These are phyloP conservation scores for Hyaloraphidium curvatum DNA, from an alignment of 192 early-diverging fungal genomes.

Conservation along the genomic window DNA sequence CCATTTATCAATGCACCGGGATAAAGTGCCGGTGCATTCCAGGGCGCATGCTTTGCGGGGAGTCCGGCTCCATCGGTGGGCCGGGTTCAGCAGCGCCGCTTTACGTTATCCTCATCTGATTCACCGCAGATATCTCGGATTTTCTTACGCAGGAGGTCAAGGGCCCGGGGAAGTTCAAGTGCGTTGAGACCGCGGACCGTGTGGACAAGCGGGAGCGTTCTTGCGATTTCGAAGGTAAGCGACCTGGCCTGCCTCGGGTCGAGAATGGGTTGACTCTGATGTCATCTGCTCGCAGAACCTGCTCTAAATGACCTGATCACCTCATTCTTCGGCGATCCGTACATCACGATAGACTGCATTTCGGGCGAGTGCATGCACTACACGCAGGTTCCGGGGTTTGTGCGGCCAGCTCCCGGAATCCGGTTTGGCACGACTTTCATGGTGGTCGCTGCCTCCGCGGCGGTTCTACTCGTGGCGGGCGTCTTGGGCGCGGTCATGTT, in stretches of 20 bases:
- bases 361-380: constrained; percentile 79
- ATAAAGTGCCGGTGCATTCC: constrained; percentile 68
- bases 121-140: constrained; percentile 41
- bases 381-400: constrained; percentile 64
- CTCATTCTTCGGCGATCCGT: constrained; percentile 59
- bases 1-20: constrained; percentile 42
- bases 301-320: constrained; percentile 70
- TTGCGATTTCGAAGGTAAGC: neutral
- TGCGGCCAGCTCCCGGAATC: constrained; percentile 17
- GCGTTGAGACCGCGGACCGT: constrained; percentile 7
- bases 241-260: neutral
- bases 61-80: constrained; percentile 41
- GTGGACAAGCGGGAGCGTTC: neutral
- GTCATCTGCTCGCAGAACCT: constrained; percentile 39
- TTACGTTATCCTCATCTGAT: neutral
- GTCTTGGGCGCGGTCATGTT: neutral
- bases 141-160: constrained; percentile 56
- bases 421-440: constrained; percentile 21
- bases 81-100: constrained; percentile 11
- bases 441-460: constrained; percentile 15
- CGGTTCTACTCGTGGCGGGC: constrained; percentile 19
- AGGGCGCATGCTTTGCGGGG: constrained; percentile 64
- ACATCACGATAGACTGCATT: constrained; percentile 55
- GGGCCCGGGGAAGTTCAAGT: constrained; percentile 30
- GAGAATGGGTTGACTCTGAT: neutral